Percentiles rank a stretch among this genome's conserved stretches.
phyloP scores from a whole-genome alignment of 306 rosid species.

The Sechiopsis laciniata region DNA sequence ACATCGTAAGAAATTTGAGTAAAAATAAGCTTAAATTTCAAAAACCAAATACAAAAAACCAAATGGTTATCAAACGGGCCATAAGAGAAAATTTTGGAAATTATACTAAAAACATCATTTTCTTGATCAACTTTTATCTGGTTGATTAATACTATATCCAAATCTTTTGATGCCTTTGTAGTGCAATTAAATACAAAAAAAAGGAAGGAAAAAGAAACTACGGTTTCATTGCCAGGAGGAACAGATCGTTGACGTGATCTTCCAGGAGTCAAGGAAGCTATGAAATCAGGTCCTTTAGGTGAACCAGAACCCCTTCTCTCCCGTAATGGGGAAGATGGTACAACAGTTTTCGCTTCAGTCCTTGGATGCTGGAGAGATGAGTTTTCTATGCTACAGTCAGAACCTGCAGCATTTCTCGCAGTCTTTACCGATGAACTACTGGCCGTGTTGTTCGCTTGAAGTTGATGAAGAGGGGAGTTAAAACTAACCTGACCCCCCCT shows the following conservation, averaged over 20 bases:
- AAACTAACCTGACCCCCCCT: neutral
- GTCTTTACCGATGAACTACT: slow-evolving; percentile 4
- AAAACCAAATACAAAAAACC: too few species aligned
- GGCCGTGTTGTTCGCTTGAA: neutral
- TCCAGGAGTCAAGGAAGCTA: slow-evolving; percentile 26
- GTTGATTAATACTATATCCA: neutral
- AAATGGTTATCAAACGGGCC: too few species aligned
- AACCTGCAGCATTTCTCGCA: neutral
- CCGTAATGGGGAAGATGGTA: slow-evolving; percentile 23
- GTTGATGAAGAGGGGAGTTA: slow-evolving; percentile 20
- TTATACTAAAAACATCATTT: neutral
- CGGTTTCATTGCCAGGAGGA: slow-evolving; percentile 27
- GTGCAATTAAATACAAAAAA: neutral
- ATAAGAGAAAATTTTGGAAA: neutral
- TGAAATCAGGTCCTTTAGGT: slow-evolving; percentile 21
- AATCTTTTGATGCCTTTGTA: neutral
- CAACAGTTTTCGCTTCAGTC: slow-evolving; percentile 1
- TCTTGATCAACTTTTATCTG: neutral
- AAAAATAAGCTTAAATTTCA: too few species aligned
- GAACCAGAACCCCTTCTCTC: slow-evolving; percentile 21
- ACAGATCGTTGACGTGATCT: slow-evolving; percentile 23
- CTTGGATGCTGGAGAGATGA: slow-evolving; percentile 24
- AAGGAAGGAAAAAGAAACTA: slow-evolving; percentile 4
- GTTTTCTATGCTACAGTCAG: slow-evolving; percentile 18
- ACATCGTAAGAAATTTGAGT: too few species aligned